Percentiles rank a stretch among this genome's conserved stretches.
Evolutionary conservation across 257 asterid genomes (phyloP).

Genomic region (Oldenlandia corymbosa): DNA sequence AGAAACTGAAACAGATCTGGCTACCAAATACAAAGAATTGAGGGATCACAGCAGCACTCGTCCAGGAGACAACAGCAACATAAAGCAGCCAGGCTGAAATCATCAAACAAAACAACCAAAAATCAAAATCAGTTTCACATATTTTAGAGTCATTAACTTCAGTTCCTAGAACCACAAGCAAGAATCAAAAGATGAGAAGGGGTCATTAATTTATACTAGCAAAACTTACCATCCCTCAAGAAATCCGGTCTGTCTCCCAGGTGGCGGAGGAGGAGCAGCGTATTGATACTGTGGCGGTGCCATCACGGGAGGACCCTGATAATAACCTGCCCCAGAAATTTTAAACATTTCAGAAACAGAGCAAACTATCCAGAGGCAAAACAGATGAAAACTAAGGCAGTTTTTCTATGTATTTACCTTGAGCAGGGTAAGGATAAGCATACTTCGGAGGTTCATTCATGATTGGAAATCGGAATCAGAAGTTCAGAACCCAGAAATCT

Average conservation of each 20-base stretch:
- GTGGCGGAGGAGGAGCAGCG: conserved; percentile 60
- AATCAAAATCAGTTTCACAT: neutral
- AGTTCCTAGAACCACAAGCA: neutral
- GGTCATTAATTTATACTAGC: too few relatives aligned
- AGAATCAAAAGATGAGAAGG: neutral
- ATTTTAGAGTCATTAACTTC: neutral
- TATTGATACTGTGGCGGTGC: conserved; percentile 58
- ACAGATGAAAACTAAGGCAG: too few relatives aligned
- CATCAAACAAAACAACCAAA: neutral
- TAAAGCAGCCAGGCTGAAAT: conserved; percentile 58
- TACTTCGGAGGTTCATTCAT: conserved; percentile 59
- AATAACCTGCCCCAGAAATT: conserved; percentile 39
- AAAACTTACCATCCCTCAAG: conserved; percentile 67
- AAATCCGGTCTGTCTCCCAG: conserved; percentile 38
- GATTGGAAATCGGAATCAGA: neutral
- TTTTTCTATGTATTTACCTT: conserved; percentile 34
- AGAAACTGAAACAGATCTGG: too few relatives aligned
- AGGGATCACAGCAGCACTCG: conserved; percentile 86
- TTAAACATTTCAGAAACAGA: too few relatives aligned
- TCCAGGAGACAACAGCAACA: conserved; percentile 74
- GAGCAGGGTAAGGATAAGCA: conserved; percentile 68
- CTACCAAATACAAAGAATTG: conserved; percentile 34
- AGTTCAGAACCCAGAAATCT: neutral
- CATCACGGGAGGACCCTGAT: conserved; percentile 77
- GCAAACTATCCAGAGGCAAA: too few relatives aligned